Base-by-base conservation (phyloP, 1,284 basidiomycete genomes). In the Leccinum variabile region DNA sequence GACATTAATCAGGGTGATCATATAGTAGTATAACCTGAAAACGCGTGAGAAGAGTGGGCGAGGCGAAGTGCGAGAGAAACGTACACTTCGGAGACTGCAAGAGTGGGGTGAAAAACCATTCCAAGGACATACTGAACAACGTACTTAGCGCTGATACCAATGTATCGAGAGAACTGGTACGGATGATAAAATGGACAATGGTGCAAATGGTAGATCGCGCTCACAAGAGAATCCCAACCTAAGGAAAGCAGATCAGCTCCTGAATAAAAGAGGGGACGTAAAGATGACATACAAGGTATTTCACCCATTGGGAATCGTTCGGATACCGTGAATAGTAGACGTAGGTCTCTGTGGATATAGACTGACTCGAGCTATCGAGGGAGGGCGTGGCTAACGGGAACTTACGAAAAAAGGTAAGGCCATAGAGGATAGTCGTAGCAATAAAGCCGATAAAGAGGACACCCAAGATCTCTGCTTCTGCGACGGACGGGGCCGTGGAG, bases 361-460 rank as follows among this genome's bases (percentile, higher is more conserved):
- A 33, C 44, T 9, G 11, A 16, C 28, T 28, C 54, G 18, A 50
- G n/a, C 11, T 14, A 18, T n/a, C 4, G 1, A 6, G 18, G 1
- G 57, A 55, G 32, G 32, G 11, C 16, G 44, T 8, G 25, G 7
- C 7, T 2, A 13, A 30, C n/a, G 5, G 35, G 30, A 18, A 73
- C 79, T 22, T 60, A 79, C 79, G 79, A 69, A 80, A 80, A 68
- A 80, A 80, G 14, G 78, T 79, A 57, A 80, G 70, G 11, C 78
- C 79, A 57, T 80, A 80, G 33, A 79, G 69, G 4, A 75, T 69
- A 10, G 72, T 76, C 5, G 78, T 67, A 25, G 71, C 68, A 41
- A 79, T 73, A 63, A 79, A 80, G 16, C 77, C 78, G 32, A 76
- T 54, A 60, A 79, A 76, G 28, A 80, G 66, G 14, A 75, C 71